Base-by-base conservation (phyloP, 345 rosid genomes). In the Reutealis trisperma region DNA sequence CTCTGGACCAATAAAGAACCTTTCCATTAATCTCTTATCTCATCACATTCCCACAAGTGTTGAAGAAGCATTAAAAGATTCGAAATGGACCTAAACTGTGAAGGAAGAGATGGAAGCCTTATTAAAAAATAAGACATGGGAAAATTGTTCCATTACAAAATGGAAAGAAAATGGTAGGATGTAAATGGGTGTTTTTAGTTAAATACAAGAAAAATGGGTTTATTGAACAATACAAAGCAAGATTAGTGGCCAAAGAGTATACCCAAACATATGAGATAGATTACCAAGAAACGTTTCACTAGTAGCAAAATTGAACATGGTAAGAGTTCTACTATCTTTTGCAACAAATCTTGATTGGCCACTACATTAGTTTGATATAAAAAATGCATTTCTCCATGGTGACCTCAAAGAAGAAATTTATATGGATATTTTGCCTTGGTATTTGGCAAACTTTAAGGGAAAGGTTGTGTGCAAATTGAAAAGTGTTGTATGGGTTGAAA, bases 51-150 rank as follows among this genome's bases (percentile, higher is more conserved):
- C 78, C 3, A 54, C 1, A 4, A 57, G 12, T 2, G 10, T 72
- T 1, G 2, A 54, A 18, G 63, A 71, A 32, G 63, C 62, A 0
- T 8, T 60, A 12, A 45, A 0, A 0, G 55, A 62, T 0, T 7
- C 15, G 2, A 27, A 15, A 22, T 74, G 60, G 70, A 0, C 24
- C 10, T 13, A 49, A 0, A 61, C 47, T 3, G 63, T 74, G 47
- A 9, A 47, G 24, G 77, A 74, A 74, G 70, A 74, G 49, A 11
- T 74, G 32, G 14, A n/a, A 15, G 65, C 41, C 15, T 32, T 41
- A 22, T 4, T 34, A 3, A 24, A 73, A 2, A 73, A 60, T 60
- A 9, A 74, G 14, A 74, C 77, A 63, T 63, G 47, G 70, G 21
- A n/a, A 44, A 30, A 6, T 51, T 5, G 30, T 63, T 16, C 8